These are phyloP conservation scores for Allantophomopsis lycopodina DNA, from an alignment of 2,329 filamentous ascomycete species.

Conservation along the genomic window DNA sequence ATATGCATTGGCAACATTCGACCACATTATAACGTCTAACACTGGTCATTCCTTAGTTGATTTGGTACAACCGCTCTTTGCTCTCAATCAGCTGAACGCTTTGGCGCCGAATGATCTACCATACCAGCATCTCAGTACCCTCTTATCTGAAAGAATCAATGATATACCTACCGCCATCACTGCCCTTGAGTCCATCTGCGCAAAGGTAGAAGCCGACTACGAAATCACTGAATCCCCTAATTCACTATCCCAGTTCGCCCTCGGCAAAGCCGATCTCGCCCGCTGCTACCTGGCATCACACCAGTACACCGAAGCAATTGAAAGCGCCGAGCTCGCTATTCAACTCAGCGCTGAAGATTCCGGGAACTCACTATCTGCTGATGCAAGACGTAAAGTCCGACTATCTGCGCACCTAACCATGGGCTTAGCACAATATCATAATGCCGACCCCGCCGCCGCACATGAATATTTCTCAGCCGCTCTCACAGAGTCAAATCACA, in stretches of 20 bases:
- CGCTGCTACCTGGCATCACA: constrained; percentile 64
- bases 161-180: constrained; percentile 51
- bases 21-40: constrained; percentile 53
- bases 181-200: constrained; percentile 53
- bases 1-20: constrained; percentile 72
- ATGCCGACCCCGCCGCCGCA: constrained; percentile 49
- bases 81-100: constrained; percentile 64
- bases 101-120: constrained; percentile 58
- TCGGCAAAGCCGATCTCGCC: constrained; percentile 77
- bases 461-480: constrained; percentile 71
- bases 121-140: constrained; percentile 63
- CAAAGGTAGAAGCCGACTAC: constrained; percentile 64
- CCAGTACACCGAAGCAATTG: constrained; percentile 53
- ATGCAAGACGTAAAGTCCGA: constrained; percentile 55
- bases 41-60: constrained; percentile 36
- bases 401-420: constrained; percentile 78
- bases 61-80: constrained; percentile 79
- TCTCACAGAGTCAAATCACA: constrained; percentile 59
- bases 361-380: constrained; percentile 48
- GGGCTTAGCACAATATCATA: constrained; percentile 70
- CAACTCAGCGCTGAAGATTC: constrained; percentile 63
- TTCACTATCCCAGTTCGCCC: constrained; percentile 62
- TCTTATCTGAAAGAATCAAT: constrained; percentile 70
- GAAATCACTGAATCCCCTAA: constrained; percentile 68
- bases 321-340: constrained; percentile 70